A percentile compares a stretch with the other conserved stretches of the same genome.
These are phyloP conservation scores for Stachybotrys chlorohalonatus DNA, from an alignment of 2,329 filamentous ascomycete genomes.

Conservation along the genomic window DNA sequence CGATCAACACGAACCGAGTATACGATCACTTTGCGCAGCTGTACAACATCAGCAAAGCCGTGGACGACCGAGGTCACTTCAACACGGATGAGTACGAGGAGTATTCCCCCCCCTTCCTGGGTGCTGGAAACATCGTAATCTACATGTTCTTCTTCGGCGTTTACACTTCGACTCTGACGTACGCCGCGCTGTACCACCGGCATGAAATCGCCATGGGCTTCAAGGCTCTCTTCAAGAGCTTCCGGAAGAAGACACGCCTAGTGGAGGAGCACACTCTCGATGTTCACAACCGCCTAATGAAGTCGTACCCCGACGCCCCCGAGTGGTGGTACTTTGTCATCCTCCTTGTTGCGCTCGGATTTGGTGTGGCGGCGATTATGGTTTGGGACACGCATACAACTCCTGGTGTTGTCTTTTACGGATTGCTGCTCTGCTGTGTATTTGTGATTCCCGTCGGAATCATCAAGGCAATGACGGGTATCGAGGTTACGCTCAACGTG, in stretches of 20 bases:
- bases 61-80: conserved; percentile 34
- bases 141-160: conserved; percentile 49
- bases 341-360: conserved; percentile 32
- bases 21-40: conserved; percentile 37
- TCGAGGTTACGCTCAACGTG: conserved; percentile 43
- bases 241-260: conserved; percentile 29
- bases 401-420: conserved; percentile 41
- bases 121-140: conserved; percentile 38
- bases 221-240: conserved; percentile 34
- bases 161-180: conserved; percentile 41
- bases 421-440: conserved; percentile 36
- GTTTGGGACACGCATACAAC: conserved; percentile 42
- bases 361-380: conserved; percentile 37
- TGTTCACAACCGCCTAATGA: conserved; percentile 40
- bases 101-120: conserved; percentile 44
- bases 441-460: conserved; percentile 45
- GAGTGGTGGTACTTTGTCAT: conserved; percentile 45
- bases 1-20: conserved; percentile 42
- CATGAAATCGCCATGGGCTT: conserved; percentile 41
- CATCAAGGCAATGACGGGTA: conserved; percentile 43
- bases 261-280: conserved; percentile 29
- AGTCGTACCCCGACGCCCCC: conserved; percentile 36
- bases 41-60: conserved; percentile 36
- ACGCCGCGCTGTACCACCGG: conserved; percentile 42
- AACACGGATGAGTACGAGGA: conserved; percentile 33